phyloP scores from a whole-genome alignment of 805 yeast genomes.

The Sugiyamaella mastotermitis region DNA sequence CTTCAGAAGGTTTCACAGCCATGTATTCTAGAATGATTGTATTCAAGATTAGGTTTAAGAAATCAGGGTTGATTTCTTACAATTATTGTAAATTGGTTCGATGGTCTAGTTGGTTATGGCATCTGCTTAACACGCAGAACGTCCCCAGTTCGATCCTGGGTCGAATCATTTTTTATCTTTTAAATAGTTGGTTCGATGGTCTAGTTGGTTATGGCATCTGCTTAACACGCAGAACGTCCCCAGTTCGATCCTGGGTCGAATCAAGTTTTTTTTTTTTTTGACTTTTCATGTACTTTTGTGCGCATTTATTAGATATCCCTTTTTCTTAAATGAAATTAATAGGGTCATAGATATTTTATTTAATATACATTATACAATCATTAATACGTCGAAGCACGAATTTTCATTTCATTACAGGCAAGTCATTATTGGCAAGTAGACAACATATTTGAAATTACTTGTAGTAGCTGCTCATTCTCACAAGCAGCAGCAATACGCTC shows the following conservation, averaged over 20 bases:
- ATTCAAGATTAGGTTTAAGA: too few species aligned
- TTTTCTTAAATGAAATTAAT: too few species aligned
- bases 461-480: slow-evolving; percentile 85
- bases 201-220: slow-evolving; percentile 99
- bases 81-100: slow-evolving; percentile 64
- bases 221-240: slow-evolving; percentile 99
- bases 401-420: too few species aligned
- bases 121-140: slow-evolving; percentile 99
- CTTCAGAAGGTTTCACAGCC: too few species aligned
- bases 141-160: slow-evolving; percentile 99
- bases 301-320: too few species aligned
- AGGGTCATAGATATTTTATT: too few species aligned
- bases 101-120: slow-evolving; percentile 99
- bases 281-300: too few species aligned
- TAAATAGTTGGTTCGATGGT: slow-evolving; percentile 95
- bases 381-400: too few species aligned
- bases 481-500: slow-evolving; percentile 98
- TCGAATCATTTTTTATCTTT: slow-evolving; percentile 90
- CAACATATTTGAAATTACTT: slow-evolving; percentile 91
- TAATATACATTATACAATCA: too few species aligned
- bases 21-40: too few species aligned
- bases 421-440: slow-evolving; percentile 56
- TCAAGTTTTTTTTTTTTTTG: slow-evolving; percentile 48
- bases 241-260: slow-evolving; percentile 99
- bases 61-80: too few species aligned